These are phyloP conservation scores for Galeopsis tetrahit DNA, from an alignment of 257 asterid genomes.

Conservation along the genomic window DNA sequence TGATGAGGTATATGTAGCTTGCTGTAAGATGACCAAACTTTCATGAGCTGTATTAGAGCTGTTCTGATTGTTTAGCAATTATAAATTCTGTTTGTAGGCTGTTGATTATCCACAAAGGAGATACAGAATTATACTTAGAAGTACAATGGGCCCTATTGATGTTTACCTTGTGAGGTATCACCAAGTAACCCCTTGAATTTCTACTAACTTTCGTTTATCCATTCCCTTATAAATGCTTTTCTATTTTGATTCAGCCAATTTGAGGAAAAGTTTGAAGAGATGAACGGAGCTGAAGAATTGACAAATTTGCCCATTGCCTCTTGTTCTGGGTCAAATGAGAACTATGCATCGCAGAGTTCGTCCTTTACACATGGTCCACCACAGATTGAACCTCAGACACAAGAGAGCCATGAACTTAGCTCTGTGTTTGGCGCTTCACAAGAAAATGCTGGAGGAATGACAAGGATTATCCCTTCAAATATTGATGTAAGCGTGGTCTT, in stretches of 20 bases:
- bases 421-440: conserved; percentile 53
- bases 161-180: conserved; percentile 93
- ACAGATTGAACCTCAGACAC: conserved; percentile 50
- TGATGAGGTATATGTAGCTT: conserved; percentile 73
- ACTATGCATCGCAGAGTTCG: conserved; percentile 46
- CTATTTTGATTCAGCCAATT: conserved; percentile 64
- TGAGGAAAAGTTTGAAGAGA: conserved; percentile 92
- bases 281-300: conserved; percentile 61
- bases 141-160: conserved; percentile 97
- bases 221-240: conserved; percentile 17
- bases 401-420: conserved; percentile 46
- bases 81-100: conserved; percentile 50
- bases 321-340: conserved; percentile 67
- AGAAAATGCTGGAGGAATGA: conserved; percentile 77
- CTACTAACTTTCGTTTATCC: conserved; percentile 10
- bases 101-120: conserved; percentile 94
- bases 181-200: conserved; percentile 22
- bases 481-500: conserved; percentile 62
- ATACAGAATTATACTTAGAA: conserved; percentile 92
- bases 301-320: conserved; percentile 58
- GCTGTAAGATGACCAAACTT: conserved; percentile 29
- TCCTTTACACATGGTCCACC: conserved; percentile 40
- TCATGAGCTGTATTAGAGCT: conserved; percentile 28
- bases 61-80: conserved; percentile 30
- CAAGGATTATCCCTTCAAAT: conserved; percentile 77